These are phyloP conservation scores for Alisma plantagoaquatica DNA, from an alignment of 106 monocot species.

Conservation along the genomic window DNA sequence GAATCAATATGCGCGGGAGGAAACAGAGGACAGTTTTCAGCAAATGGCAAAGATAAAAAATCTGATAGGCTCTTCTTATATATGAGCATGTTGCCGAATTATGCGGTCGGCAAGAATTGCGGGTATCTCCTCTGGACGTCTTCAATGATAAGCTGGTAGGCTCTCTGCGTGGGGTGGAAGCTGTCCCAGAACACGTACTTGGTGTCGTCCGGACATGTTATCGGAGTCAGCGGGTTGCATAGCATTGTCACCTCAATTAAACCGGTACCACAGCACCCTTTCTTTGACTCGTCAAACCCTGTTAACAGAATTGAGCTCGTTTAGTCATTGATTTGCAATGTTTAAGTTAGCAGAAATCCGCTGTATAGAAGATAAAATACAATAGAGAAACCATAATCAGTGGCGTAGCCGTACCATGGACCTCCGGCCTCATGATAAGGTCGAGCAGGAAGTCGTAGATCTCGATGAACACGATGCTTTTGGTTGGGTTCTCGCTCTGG, in stretches of 20 bases:
- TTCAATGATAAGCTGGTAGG: slow-evolving; percentile 8
- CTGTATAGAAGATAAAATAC: neutral
- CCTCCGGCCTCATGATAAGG: neutral
- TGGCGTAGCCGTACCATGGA: slow-evolving; percentile 2
- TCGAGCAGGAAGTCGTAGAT: slow-evolving; percentile 10
- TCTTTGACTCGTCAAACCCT: slow-evolving; percentile 13
- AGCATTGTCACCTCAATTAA: slow-evolving; percentile 2
- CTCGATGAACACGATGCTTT: slow-evolving; percentile 8
- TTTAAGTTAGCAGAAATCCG: neutral
- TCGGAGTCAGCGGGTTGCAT: slow-evolving; percentile 7
- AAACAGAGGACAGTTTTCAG: too few relatives aligned
- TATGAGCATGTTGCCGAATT: too few relatives aligned
- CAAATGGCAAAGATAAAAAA: too few relatives aligned
- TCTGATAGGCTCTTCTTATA: too few relatives aligned
- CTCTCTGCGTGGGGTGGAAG: slow-evolving; percentile 19
- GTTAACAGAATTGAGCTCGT: neutral
- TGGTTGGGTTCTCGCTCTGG: neutral
- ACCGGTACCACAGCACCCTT: slow-evolving; percentile 23
- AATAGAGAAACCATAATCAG: neutral
- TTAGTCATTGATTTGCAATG: neutral
- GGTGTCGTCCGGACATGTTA: slow-evolving; percentile 9
- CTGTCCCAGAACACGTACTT: slow-evolving; percentile 25
- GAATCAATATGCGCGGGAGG: too few relatives aligned
- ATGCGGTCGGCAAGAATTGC: too few relatives aligned
- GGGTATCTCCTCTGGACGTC: neutral